phyloP scores from a whole-genome alignment of 2,329 filamentous ascomycete genomes.

The Tolypocladium ovalisporum region DNA sequence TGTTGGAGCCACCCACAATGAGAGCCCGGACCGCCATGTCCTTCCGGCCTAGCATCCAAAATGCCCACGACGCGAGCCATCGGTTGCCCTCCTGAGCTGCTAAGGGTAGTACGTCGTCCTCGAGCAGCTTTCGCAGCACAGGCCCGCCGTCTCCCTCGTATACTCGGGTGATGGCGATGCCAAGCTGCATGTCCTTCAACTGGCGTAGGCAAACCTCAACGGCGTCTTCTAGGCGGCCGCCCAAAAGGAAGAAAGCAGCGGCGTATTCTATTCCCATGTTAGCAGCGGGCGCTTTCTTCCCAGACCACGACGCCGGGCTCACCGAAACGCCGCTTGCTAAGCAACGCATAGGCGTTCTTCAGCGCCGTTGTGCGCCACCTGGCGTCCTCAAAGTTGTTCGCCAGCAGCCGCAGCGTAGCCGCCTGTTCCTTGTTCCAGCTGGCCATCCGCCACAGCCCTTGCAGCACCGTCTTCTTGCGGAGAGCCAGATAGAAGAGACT shows the following conservation, averaged over 20 bases:
- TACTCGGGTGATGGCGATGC: conserved; percentile 75
- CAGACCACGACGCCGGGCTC: not conserved
- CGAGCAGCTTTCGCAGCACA: conserved; percentile 61
- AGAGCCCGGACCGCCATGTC: conserved; percentile 78
- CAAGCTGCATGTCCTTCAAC: conserved; percentile 79
- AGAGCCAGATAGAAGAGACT: conserved; percentile 86
- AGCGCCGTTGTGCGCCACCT: conserved; percentile 82
- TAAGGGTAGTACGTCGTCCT: conserved; percentile 66
- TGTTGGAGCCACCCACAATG: conserved; percentile 44
- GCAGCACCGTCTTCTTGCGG: conserved; percentile 78
- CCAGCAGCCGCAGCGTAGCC: conserved; percentile 66
- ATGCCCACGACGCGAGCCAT: conserved; percentile 93
- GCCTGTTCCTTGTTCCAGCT: conserved; percentile 77
- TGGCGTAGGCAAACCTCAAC: conserved; percentile 80
- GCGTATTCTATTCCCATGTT: conserved; percentile 58
- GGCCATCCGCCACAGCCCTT: conserved; percentile 92
- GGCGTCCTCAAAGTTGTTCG: conserved; percentile 82
- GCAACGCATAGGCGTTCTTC: conserved; percentile 92
- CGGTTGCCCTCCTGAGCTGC: conserved; percentile 76
- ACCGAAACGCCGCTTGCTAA: conserved; percentile 85
- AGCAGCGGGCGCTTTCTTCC: not conserved
- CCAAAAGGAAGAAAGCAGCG: conserved; percentile 89
- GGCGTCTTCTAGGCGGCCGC: conserved; percentile 73
- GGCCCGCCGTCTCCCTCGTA: conserved; percentile 79
- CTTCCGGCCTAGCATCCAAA: conserved; percentile 76